Evolutionary conservation across 2,329 filamentous ascomycete species (phyloP).

Genomic region (Sporothrix mexicana): DNA sequence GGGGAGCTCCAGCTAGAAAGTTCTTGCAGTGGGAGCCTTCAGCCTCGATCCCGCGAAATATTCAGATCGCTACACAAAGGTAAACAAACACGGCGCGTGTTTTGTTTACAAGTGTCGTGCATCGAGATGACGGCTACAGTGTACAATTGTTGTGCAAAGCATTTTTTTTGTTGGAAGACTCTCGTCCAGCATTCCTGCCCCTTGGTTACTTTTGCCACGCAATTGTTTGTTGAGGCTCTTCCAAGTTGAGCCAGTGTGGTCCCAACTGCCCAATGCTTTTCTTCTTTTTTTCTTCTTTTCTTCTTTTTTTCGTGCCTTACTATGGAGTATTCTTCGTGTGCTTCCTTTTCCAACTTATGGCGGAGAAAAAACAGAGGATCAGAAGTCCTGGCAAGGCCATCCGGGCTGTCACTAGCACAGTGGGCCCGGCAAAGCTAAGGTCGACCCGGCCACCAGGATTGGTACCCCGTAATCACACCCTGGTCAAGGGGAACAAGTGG

Average conservation of each 20-base stretch:
- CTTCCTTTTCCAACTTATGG: conserved; percentile 21
- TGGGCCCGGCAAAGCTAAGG: conserved; percentile 36
- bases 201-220: background rate
- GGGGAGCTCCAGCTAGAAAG: too few relatives aligned
- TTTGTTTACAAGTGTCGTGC: background rate
- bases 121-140: too few relatives aligned
- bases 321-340: background rate
- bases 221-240: background rate
- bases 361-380: background rate
- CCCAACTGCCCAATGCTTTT: background rate
- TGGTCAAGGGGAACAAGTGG: conserved; percentile 1
- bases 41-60: background rate
- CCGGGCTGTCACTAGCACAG: conserved; percentile 22
- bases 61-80: background rate
- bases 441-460: conserved; percentile 33
- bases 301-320: background rate
- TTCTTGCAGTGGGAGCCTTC: background rate
- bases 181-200: conserved; percentile 22
- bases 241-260: background rate
- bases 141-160: background rate
- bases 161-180: background rate
- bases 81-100: conserved; percentile 16
- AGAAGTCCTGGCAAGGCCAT: conserved; percentile 3
- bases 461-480: conserved; percentile 21
- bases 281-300: background rate